A percentile compares a stretch with the other conserved stretches of the same genome.
phyloP scores from a whole-genome alignment of 257 asterid genomes.

The Solanum medicagineum region DNA sequence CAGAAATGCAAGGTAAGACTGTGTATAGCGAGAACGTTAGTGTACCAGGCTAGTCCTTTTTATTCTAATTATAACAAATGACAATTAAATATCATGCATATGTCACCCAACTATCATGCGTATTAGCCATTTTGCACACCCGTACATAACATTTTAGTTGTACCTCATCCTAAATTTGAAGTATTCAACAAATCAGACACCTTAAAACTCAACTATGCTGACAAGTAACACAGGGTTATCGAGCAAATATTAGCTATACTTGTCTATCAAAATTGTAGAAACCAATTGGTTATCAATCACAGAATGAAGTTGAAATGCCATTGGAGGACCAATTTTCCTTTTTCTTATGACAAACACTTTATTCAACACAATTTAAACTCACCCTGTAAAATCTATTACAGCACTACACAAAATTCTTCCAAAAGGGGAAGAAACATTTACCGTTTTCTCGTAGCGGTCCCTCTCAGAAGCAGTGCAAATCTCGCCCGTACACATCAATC shows the following conservation, averaged over 20 bases:
- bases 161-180: neutral
- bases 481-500: conserved; percentile 76
- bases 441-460: conserved; percentile 92
- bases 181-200: neutral
- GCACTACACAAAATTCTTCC: neutral
- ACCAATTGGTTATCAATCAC: neutral
- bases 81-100: neutral
- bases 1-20: too few species aligned
- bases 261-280: neutral
- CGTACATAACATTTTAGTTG: neutral
- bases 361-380: neutral
- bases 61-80: neutral
- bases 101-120: neutral
- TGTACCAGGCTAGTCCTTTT: too few species aligned
- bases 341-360: neutral
- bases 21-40: too few species aligned
- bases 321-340: neutral
- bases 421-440: neutral
- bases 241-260: neutral
- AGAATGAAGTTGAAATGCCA: neutral
- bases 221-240: neutral
- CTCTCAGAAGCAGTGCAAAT: conserved; percentile 79
- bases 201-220: neutral
- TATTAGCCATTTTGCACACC: neutral
- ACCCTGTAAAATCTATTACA: neutral